Evolutionary conservation across 331 rosid genomes (phyloP).

Genomic region (Cydonia oblonga): DNA sequence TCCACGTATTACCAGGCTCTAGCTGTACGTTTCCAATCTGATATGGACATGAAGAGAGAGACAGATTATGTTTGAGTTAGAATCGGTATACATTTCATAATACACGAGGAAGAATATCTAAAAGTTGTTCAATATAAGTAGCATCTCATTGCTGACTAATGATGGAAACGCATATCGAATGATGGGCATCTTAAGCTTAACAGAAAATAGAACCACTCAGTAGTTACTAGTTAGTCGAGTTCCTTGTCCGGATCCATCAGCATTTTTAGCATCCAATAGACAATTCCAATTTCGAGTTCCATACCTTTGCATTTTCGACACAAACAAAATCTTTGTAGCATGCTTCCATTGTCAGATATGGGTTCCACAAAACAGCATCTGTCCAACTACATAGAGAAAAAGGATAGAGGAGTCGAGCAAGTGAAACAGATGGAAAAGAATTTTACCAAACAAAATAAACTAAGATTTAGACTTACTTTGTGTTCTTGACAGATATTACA

Average conservation of each 20-base stretch:
- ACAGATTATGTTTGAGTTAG: background rate
- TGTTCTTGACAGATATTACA: conserved; percentile 53
- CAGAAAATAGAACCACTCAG: background rate
- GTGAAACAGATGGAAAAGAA: background rate
- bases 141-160: background rate
- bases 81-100: background rate
- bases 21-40: conserved; percentile 69
- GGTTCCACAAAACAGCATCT: conserved; percentile 94
- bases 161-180: background rate
- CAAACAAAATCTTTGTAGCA: conserved; percentile 91
- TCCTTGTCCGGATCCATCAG: background rate
- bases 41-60: conserved; percentile 8
- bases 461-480: conserved; percentile 44
- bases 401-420: conserved; percentile 4
- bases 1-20: conserved; percentile 80
- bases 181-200: background rate
- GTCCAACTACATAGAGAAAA: conserved; percentile 57
- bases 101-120: background rate
- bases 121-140: background rate
- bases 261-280: background rate
- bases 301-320: conserved; percentile 97
- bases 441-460: background rate
- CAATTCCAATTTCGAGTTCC: background rate
- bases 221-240: background rate
- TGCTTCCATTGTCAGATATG: conserved; percentile 80